Conservation (phyloP, 257 asterid genomes). For the Plantago ovata region DNA sequence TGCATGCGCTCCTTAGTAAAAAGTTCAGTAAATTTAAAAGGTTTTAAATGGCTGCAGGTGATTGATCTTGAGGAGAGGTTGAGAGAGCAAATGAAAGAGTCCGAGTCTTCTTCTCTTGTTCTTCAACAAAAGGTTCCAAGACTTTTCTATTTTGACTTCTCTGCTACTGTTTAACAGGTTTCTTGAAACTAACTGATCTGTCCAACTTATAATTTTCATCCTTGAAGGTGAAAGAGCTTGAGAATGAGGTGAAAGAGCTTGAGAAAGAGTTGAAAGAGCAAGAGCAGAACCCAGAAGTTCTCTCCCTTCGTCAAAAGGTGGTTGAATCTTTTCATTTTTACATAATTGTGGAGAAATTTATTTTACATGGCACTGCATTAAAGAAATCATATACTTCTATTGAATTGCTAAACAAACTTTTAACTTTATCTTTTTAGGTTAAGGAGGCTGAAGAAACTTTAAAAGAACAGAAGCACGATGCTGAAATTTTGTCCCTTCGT, state of each 20-base stretch:
- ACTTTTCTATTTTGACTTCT: conserved; percentile 2
- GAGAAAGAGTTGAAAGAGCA: conserved; percentile 34
- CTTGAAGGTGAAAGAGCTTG: conserved; percentile 43
- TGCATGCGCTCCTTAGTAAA: background rate
- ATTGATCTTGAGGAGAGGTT: conserved; percentile 72
- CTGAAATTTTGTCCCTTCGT: background rate
- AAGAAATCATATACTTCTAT: no score
- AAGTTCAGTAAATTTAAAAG: background rate
- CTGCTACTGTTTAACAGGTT: background rate
- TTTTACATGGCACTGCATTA: no score
- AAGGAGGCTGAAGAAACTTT: background rate
- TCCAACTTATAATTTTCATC: background rate
- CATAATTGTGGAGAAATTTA: no score
- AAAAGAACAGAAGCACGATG: background rate
- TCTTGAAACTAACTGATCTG: background rate
- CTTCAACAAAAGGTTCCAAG: conserved; percentile 66
- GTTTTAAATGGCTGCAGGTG: conserved; percentile 41
- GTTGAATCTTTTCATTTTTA: conserved; percentile 1
- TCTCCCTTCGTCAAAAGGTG: conserved; percentile 41
- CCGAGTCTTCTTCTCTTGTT: conserved; percentile 42
- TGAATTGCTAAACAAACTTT: no score
- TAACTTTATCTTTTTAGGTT: no score
- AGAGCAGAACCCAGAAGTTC: conserved; percentile 28
- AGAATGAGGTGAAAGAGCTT: conserved; percentile 35
- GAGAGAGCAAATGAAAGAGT: conserved; percentile 52